phyloP scores from a whole-genome alignment of 2,329 filamentous ascomycete genomes.

The Ceratocystis cacaofunesta region DNA sequence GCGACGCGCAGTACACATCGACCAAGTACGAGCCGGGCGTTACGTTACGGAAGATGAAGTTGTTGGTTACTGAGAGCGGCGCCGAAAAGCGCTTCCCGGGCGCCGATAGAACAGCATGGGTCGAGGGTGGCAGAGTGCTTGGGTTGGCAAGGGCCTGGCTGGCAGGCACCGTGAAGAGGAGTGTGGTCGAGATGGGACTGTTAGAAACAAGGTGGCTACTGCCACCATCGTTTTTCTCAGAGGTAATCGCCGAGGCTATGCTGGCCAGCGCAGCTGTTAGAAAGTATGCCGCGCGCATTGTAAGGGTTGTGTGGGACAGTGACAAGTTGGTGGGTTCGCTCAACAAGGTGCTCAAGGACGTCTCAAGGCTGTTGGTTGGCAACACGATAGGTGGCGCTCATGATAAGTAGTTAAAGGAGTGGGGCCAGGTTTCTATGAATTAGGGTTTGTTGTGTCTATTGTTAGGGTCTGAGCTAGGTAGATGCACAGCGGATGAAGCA shows the following conservation, averaged over 20 bases:
- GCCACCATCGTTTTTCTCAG: neutral
- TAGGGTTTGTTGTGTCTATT: neutral
- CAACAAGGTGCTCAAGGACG: neutral
- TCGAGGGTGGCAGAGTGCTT: slow-evolving; percentile 44
- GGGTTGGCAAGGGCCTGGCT: slow-evolving; percentile 34
- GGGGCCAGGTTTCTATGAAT: neutral
- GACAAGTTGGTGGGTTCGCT: neutral
- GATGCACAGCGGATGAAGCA: too few species aligned
- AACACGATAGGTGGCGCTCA: neutral
- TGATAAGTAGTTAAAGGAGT: neutral
- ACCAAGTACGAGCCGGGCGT: slow-evolving; percentile 62
- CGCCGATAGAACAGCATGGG: slow-evolving; percentile 45
- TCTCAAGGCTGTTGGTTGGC: neutral
- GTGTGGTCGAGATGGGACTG: slow-evolving; percentile 29
- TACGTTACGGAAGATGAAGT: slow-evolving; percentile 63
- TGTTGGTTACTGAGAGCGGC: slow-evolving; percentile 51
- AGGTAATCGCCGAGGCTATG: slow-evolving; percentile 23
- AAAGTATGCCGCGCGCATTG: slow-evolving; percentile 19
- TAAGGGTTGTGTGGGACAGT: neutral
- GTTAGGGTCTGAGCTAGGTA: neutral
- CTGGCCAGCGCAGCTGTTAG: slow-evolving; percentile 22
- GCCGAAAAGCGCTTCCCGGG: slow-evolving; percentile 32
- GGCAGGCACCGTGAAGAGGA: slow-evolving; percentile 34
- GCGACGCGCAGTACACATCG: slow-evolving; percentile 61
- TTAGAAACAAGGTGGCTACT: slow-evolving; percentile 25